These are phyloP conservation scores for Nannizzia gypsea DNA, from an alignment of 2,329 filamentous ascomycete genomes.

Conservation along the genomic window DNA sequence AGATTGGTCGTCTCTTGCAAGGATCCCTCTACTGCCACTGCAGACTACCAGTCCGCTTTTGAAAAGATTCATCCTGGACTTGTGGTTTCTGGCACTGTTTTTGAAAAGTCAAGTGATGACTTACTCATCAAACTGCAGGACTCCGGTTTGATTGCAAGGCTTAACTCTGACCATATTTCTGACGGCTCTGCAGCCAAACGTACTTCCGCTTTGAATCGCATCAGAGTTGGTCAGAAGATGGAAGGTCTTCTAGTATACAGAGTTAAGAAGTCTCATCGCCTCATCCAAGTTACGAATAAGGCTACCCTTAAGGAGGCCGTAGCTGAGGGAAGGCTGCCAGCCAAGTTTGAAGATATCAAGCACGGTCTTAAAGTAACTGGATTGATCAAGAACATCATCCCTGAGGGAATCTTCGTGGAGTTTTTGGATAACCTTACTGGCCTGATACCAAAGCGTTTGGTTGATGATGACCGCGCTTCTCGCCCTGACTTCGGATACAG, in stretches of 20 bases:
- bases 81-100: constrained; percentile 64
- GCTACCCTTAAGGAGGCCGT: constrained; percentile 66
- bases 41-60: constrained; percentile 61
- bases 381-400: constrained; percentile 74
- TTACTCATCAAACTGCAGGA: constrained; percentile 64
- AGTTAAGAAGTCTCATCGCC: constrained; percentile 65
- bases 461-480: constrained; percentile 56
- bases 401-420: constrained; percentile 74
- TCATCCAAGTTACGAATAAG: constrained; percentile 70
- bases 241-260: constrained; percentile 75
- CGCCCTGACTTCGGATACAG: constrained; percentile 67
- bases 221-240: constrained; percentile 72
- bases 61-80: constrained; percentile 61
- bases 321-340: constrained; percentile 60
- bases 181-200: constrained; percentile 76
- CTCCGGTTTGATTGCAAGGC: constrained; percentile 61
- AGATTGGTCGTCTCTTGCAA: constrained; percentile 87
- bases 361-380: constrained; percentile 59
- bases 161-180: constrained; percentile 67
- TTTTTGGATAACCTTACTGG: constrained; percentile 69
- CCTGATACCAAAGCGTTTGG: constrained; percentile 64
- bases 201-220: constrained; percentile 62
- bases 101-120: constrained; percentile 68
- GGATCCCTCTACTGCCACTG: constrained; percentile 66
- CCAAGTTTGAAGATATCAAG: constrained; percentile 57